These are phyloP conservation scores for Neocucurbitaria cava DNA, from an alignment of 2,329 filamentous ascomycete genomes.

Conservation along the genomic window DNA sequence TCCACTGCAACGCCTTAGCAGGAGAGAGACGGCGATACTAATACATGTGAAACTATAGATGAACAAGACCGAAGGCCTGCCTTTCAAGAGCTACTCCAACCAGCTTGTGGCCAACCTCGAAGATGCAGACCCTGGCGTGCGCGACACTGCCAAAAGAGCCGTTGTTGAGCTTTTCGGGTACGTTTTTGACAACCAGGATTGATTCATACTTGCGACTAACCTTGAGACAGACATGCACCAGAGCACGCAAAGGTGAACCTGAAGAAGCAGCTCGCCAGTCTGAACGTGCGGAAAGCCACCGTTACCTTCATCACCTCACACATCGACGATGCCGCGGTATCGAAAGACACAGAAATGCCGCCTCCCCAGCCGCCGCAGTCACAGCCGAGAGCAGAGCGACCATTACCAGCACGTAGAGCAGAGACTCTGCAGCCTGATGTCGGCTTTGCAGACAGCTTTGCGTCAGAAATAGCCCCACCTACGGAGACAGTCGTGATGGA, in stretches of 20 bases:
- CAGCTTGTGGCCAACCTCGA: constrained; percentile 85
- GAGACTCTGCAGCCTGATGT: constrained; percentile 50
- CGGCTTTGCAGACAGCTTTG: constrained; percentile 53
- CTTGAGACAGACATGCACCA: constrained; percentile 69
- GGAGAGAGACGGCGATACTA: constrained; percentile 8
- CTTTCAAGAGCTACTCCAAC: constrained; percentile 84
- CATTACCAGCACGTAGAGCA: constrained; percentile 42
- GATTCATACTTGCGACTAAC: constrained; percentile 20
- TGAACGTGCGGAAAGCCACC: constrained; percentile 86
- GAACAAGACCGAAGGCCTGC: constrained; percentile 78
- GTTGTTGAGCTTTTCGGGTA: constrained; percentile 88
- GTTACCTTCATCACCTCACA: constrained; percentile 80
- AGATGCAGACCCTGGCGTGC: constrained; percentile 86
- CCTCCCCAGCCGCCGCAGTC: constrained; percentile 22
- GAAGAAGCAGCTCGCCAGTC: constrained; percentile 82
- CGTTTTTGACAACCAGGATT: constrained; percentile 7
- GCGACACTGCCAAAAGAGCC: constrained; percentile 81
- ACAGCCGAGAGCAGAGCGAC: constrained; percentile 30
- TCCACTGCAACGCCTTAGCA: constrained; percentile 6
- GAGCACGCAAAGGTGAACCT: constrained; percentile 86
- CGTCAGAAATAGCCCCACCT: constrained; percentile 66
- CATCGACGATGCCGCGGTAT: constrained; percentile 70
- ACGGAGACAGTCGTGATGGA: constrained; percentile 73
- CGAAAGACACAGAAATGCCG: constrained; percentile 33
- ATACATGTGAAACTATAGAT: constrained; percentile 60